Evolutionary conservation across 129 eudicot genomes (phyloP).

Genomic region (Rutidosis leptorrhynchoides): DNA sequence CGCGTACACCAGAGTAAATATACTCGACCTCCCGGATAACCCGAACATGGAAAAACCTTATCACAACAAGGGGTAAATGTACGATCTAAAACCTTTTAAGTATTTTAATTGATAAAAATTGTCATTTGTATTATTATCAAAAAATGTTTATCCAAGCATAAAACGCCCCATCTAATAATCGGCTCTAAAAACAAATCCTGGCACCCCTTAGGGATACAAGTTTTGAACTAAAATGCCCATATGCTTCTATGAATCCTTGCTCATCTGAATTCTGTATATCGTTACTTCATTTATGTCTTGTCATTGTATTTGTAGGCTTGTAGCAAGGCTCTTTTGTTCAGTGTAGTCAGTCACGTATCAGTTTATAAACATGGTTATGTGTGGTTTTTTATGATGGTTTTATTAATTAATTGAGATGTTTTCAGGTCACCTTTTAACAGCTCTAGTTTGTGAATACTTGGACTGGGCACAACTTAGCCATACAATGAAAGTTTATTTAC

Average conservation of each 20-base stretch:
- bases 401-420: conserved; percentile 29
- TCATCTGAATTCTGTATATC: not conserved
- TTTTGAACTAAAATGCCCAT: not conserved
- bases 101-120: no score
- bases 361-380: conserved; percentile 4
- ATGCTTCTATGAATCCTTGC: not conserved
- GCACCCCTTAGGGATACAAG: not conserved
- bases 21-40: no score
- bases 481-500: conserved; percentile 78
- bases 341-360: not conserved
- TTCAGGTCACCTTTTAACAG: conserved; percentile 84
- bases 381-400: conserved; percentile 23
- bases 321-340: conserved; percentile 10
- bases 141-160: not conserved
- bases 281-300: not conserved
- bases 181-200: not conserved
- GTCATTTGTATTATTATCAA: not conserved
- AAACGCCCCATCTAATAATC: not conserved
- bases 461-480: conserved; percentile 96
- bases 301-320: not conserved
- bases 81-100: no score
- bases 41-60: no score
- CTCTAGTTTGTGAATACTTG: conserved; percentile 92
- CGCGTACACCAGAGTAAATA: no score
- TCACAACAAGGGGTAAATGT: no score